phyloP scores from a whole-genome alignment of 306 rosid genomes.

The Hylodesmum podocarpum region DNA sequence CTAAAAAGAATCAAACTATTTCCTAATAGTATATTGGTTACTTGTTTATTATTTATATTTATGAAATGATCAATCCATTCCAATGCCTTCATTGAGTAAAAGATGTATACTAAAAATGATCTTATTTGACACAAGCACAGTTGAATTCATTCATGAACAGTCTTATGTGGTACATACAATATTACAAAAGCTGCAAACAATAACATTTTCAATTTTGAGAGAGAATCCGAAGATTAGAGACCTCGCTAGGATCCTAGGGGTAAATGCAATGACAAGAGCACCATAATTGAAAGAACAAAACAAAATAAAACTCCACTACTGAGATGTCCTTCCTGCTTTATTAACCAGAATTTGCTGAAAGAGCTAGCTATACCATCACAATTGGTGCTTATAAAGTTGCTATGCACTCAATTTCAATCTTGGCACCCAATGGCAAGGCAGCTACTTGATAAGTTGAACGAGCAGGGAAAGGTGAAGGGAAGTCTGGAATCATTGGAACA shows the following conservation, averaged over 20 bases:
- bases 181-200: neutral
- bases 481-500: conserved; percentile 48
- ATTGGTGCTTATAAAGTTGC: conserved; percentile 51
- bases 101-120: neutral
- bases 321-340: conserved; percentile 39
- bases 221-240: neutral
- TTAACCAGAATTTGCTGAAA: conserved; percentile 28
- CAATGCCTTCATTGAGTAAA: too few species aligned
- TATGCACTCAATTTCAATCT: conserved; percentile 88
- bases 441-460: conserved; percentile 90
- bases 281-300: neutral
- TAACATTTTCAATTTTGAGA: neutral
- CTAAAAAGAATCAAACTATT: neutral
- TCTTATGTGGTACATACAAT: neutral
- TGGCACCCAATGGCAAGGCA: conserved; percentile 79
- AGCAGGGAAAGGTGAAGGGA: conserved; percentile 75
- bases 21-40: too few species aligned
- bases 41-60: too few species aligned
- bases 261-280: neutral
- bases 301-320: conserved; percentile 20
- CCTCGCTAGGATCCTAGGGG: neutral
- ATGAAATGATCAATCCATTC: too few species aligned
- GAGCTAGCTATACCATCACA: neutral
- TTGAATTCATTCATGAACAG: neutral
- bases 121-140: neutral